These are phyloP conservation scores for Magnolia sinica DNA, from an alignment of 164 flowering plant species.

Conservation along the genomic window DNA sequence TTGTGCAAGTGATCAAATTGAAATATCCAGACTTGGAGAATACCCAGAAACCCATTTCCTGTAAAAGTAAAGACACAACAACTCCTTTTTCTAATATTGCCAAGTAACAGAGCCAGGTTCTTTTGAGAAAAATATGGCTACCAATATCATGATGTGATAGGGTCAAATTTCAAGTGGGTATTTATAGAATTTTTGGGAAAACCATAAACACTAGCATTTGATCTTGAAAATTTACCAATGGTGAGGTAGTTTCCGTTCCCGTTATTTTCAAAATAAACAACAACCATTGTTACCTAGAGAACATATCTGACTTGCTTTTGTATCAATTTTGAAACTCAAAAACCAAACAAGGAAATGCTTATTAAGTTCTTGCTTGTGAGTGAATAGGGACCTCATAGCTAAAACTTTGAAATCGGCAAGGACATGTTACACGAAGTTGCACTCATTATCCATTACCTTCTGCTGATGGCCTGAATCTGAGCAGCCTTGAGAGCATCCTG, in stretches of 20 bases:
- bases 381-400: neutral
- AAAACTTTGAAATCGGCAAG: neutral
- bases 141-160: neutral
- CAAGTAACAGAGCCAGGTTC: neutral
- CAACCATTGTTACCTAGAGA: no score
- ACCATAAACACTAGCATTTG: no score
- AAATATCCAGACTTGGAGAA: neutral
- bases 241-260: no score
- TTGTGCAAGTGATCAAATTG: neutral
- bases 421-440: neutral
- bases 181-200: no score
- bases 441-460: conserved; percentile 51
- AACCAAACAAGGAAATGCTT: neutral
- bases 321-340: neutral
- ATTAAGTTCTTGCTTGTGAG: neutral
- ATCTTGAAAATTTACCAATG: no score
- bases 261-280: no score
- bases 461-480: conserved; percentile 81
- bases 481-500: conserved; percentile 70
- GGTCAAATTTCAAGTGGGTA: no score
- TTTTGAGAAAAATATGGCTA: neutral
- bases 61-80: neutral
- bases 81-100: neutral
- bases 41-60: neutral
- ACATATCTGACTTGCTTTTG: neutral